A percentile compares a stretch with the other conserved stretches of the same genome.
These are phyloP conservation scores for Wickerhamomyces pijperi DNA, from an alignment of 805 yeast genomes.

Conservation along the genomic window DNA sequence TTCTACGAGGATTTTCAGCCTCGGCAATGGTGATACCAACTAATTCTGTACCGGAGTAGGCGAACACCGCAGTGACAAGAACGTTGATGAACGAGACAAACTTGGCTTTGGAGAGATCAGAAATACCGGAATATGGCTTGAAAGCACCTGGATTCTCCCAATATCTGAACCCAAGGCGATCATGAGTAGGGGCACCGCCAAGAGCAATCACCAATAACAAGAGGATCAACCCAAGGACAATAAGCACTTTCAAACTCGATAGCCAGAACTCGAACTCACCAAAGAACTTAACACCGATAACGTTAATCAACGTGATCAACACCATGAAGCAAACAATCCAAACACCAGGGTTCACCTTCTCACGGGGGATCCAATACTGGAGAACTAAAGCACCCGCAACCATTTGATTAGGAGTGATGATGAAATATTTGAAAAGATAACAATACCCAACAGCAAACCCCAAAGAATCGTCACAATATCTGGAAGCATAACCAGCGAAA, in stretches of 20 bases:
- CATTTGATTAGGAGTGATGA: constrained; percentile 65
- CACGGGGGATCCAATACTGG: constrained; percentile 43
- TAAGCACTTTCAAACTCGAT: constrained; percentile 56
- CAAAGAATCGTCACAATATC: constrained; percentile 55
- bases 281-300: constrained; percentile 57
- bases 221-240: constrained; percentile 57
- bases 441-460: constrained; percentile 68
- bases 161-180: constrained; percentile 72
- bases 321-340: constrained; percentile 65
- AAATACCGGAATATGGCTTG: constrained; percentile 52
- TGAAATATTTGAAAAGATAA: constrained; percentile 73
- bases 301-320: constrained; percentile 38
- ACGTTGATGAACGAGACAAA: constrained; percentile 64
- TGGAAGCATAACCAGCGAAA: constrained; percentile 55
- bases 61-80: constrained; percentile 62
- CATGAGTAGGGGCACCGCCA: constrained; percentile 51
- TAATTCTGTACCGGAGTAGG: constrained; percentile 71
- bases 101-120: constrained; percentile 38
- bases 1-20: constrained; percentile 42
- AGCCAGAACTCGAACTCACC: constrained; percentile 76
- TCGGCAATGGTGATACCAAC: constrained; percentile 73
- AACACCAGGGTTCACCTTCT: constrained; percentile 55
- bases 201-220: constrained; percentile 62
- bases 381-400: constrained; percentile 61
- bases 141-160: constrained; percentile 75